Base-by-base conservation (phyloP, 768 basidiomycete species). In the Rhodosporidiobolus odoratus region DNA sequence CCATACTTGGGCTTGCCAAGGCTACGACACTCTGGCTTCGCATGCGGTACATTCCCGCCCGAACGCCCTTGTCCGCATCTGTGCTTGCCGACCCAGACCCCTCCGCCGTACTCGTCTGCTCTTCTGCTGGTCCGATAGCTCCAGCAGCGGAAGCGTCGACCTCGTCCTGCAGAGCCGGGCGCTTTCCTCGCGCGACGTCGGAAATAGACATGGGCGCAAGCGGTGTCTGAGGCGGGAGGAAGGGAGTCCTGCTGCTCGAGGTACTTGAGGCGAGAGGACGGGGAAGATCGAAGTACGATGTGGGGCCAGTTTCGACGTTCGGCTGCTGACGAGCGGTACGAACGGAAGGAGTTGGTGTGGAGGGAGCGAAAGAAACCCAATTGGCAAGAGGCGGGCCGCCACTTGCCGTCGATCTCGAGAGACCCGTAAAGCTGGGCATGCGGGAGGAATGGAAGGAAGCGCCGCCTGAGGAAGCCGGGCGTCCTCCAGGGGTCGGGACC, bases 261-360 rank as follows among this genome's bases (percentile, higher is more conserved):
- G 67, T 19, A 16, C 32, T 47, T 15, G 62, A 48, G 30, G 47
- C 17, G 9, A 45, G 40, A 7, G 65, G 53, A 0, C 71, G 68
- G 5, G 71, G 71, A 21, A 74, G 47, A 60, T 75, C 75, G 30
- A 76, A 76, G 62, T 76, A 76, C 12, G 73, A 75, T 30, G 56
- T 34, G 2, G n/a, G 16, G 17, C 41, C 65, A 13, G 54, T 54
- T 23, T 66, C 67, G 38, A 53, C 66, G 23, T 48, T n/a, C 1
- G 32, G 16, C 12, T 43, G 45, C 2, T 59, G 58, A 8, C 71
- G 71, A n/a, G 73, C 64, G 25, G 71, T 73, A 2, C 63, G 65
- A 30, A 68, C 21, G 2, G 68, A 63, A 23, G 73, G 71, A 23
- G 74, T 75, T 6, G 75, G 75, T 1, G 75, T 76, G 23, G 56